Evolutionary conservation across 495 filamentous ascomycete species (phyloP).

Genomic region (Hypomontagnella monticulosa): DNA sequence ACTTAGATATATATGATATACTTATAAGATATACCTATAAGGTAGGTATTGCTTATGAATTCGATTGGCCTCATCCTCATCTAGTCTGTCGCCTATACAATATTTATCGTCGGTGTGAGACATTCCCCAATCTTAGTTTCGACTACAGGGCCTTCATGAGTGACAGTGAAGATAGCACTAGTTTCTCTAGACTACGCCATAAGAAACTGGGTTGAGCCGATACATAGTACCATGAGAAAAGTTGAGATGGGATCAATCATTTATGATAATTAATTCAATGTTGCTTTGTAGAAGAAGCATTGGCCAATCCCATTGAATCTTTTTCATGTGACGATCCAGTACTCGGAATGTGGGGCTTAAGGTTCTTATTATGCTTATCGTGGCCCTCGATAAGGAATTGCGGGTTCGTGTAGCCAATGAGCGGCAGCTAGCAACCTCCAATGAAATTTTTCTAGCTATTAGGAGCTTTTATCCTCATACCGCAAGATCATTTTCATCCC

Average conservation of each 20-base stretch:
- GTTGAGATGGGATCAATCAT: not conserved
- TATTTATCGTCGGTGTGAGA: too few relatives aligned
- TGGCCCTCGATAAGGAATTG: conserved; percentile 18
- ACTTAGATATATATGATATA: too few relatives aligned
- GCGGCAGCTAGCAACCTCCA: conserved; percentile 12
- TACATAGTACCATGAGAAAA: not conserved
- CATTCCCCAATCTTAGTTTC: too few relatives aligned
- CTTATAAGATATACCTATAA: too few relatives aligned
- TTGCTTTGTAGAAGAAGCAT: not conserved
- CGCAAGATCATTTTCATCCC: not conserved
- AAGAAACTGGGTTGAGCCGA: not conserved
- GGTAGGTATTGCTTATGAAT: too few relatives aligned
- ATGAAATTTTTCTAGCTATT: conserved; percentile 46
- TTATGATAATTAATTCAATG: too few relatives aligned
- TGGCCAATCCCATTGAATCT: conserved; percentile 16
- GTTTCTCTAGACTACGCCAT: too few relatives aligned
- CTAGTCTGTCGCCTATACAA: too few relatives aligned
- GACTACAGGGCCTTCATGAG: too few relatives aligned
- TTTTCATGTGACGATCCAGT: not conserved
- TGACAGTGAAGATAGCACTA: too few relatives aligned
- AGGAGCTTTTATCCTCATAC: conserved; percentile 33
- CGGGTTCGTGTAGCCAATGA: conserved; percentile 16
- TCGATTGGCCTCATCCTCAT: too few relatives aligned
- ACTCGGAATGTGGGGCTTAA: not conserved
- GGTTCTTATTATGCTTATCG: not conserved